phyloP scores from a whole-genome alignment of 2,329 filamentous ascomycete species.

The Hysterium pulicare region DNA sequence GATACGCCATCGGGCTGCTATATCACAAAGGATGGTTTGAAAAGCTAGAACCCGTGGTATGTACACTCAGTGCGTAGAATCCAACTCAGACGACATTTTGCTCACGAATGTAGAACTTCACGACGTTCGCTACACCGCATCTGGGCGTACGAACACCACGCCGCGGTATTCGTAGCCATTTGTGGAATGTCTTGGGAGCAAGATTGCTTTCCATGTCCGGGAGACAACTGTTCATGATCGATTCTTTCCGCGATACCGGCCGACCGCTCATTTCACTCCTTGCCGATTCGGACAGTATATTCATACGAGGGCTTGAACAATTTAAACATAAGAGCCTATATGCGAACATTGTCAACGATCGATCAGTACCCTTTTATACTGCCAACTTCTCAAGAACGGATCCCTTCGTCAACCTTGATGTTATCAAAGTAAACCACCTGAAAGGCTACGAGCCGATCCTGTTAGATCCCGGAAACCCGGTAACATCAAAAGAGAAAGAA shows the following conservation, averaged over 20 bases:
- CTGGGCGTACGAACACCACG: conserved; percentile 53
- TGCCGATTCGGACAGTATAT: conserved; percentile 79
- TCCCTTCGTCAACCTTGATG: conserved; percentile 67
- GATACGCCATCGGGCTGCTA: conserved; percentile 82
- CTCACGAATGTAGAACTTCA: conserved; percentile 67
- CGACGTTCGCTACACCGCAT: conserved; percentile 80
- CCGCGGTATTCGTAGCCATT: conserved; percentile 40
- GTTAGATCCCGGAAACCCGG: conserved; percentile 64
- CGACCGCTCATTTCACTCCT: conserved; percentile 76
- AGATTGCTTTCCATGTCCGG: conserved; percentile 79
- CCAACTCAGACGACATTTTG: background rate
- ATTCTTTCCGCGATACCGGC: conserved; percentile 79
- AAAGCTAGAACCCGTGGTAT: conserved; percentile 71
- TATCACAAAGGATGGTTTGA: conserved; percentile 79
- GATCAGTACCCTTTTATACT: conserved; percentile 78
- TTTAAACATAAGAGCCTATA: conserved; percentile 80
- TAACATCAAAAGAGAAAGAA: conserved; percentile 45
- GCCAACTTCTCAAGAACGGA: conserved; percentile 73
- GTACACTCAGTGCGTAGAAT: conserved; percentile 37
- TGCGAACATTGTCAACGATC: conserved; percentile 83
- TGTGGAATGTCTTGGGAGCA: conserved; percentile 76
- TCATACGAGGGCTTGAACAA: conserved; percentile 71
- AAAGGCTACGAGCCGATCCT: conserved; percentile 72
- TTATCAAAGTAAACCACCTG: conserved; percentile 69
- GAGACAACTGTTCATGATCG: conserved; percentile 81